Evolutionary conservation across 169 alveolate genomes (phyloP).

Genomic region (Pseudocohnilembus persalinus): DNA sequence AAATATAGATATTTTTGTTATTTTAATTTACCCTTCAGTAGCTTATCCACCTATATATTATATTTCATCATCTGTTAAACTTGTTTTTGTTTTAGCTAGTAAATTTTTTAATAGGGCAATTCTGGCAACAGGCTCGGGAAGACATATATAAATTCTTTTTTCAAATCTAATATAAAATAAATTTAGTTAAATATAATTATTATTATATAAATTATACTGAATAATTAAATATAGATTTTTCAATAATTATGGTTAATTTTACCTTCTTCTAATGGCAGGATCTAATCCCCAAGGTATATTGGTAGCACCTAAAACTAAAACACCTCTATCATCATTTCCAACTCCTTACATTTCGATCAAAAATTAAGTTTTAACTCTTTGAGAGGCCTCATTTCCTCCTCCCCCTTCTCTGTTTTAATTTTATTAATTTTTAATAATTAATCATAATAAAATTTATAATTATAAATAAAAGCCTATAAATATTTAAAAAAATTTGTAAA

Average conservation of each 20-base stretch:
- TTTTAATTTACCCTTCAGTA: conserved; percentile 74
- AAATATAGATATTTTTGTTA: not conserved
- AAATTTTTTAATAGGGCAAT: conserved; percentile 66
- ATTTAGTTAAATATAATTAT: not conserved
- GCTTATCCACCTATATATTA: conserved; percentile 50
- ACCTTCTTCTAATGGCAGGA: conserved; percentile 97
- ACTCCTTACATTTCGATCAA: conserved; percentile 98
- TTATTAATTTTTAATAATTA: conserved; percentile 53
- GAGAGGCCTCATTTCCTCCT: conserved; percentile 97
- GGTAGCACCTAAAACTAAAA: conserved; percentile 93
- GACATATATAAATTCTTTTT: conserved; percentile 97
- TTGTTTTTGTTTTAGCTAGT: conserved; percentile 75
- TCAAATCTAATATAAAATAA: conserved; percentile 67
- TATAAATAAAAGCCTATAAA: not conserved
- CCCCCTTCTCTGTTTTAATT: conserved; percentile 71
- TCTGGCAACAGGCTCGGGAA: conserved; percentile 96
- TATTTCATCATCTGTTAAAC: conserved; percentile 65
- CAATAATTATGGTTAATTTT: not conserved
- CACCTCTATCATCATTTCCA: conserved; percentile 84
- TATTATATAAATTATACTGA: not conserved
- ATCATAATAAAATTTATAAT: conserved; percentile 58
- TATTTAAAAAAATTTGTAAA: conserved; percentile 15
- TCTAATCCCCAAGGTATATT: conserved; percentile 98
- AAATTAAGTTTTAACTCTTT: conserved; percentile 98
- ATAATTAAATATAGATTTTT: not conserved